Conservation (phyloP, 1,284 basidiomycete species). For the Rhodotorula sp. region DNA sequence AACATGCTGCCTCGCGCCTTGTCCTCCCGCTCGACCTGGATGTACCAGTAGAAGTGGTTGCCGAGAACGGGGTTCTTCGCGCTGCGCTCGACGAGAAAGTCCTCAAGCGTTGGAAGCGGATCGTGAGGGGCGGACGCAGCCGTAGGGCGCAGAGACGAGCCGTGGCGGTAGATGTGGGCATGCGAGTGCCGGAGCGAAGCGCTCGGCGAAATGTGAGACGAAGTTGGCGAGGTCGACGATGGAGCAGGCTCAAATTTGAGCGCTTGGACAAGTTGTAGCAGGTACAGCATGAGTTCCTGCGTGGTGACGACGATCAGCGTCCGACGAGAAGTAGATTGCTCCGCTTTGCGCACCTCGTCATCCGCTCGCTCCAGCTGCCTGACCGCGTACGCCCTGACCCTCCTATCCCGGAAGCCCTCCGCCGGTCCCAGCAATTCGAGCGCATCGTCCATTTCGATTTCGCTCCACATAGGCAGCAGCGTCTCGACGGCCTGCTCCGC, state of each 20-base stretch:
- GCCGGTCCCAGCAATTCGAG: slow-evolving; percentile 88
- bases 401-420: slow-evolving; percentile 70
- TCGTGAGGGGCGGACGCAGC: slow-evolving; percentile 60
- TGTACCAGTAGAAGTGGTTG: slow-evolving; percentile 94
- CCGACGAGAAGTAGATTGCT: too few relatives aligned
- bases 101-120: slow-evolving; percentile 58
- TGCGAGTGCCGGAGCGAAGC: slow-evolving; percentile 26
- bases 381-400: slow-evolving; percentile 92
- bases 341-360: slow-evolving; percentile 80
- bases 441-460: slow-evolving; percentile 94
- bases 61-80: slow-evolving; percentile 79
- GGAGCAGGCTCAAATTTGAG: slow-evolving; percentile 74
- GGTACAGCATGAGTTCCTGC: slow-evolving; percentile 86
- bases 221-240: slow-evolving; percentile 7
- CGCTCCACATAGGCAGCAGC: slow-evolving; percentile 91
- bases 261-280: slow-evolving; percentile 94
- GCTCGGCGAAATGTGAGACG: slow-evolving; percentile 23
- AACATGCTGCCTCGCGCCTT: slow-evolving; percentile 80
- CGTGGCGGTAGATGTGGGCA: slow-evolving; percentile 19
- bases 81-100: slow-evolving; percentile 84
- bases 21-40: slow-evolving; percentile 88
- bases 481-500: slow-evolving; percentile 98
- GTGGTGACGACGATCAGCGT: neutral
- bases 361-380: slow-evolving; percentile 85
- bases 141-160: slow-evolving; percentile 60